A percentile compares a stretch with the other conserved stretches of the same genome.
These are phyloP conservation scores for Candida chilensis DNA, from an alignment of 805 yeast genomes.

Conservation along the genomic window DNA sequence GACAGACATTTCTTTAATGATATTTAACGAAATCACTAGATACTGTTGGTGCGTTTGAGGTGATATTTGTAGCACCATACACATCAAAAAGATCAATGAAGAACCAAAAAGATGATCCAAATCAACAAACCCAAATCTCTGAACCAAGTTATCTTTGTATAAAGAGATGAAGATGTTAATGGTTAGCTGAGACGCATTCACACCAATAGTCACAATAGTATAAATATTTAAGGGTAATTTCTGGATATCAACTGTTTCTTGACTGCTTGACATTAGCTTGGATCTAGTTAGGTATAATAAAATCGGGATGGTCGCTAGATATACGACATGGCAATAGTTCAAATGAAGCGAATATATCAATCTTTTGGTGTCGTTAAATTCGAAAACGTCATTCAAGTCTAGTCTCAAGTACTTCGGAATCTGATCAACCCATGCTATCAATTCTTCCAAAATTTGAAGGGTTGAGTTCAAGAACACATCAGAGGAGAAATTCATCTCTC, in stretches of 20 bases:
- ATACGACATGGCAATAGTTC: constrained; percentile 17
- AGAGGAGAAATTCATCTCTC: constrained; percentile 8
- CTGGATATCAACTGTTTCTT: constrained; percentile 2
- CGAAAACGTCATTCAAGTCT: constrained; percentile 4
- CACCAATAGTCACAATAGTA: constrained; percentile 8
- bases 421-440: constrained; percentile 12
- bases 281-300: constrained; percentile 11
- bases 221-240: constrained; percentile 12
- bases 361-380: constrained; percentile 6
- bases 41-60: constrained; percentile 7
- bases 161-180: constrained; percentile 13
- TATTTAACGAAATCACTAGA: constrained; percentile 8
- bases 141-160: constrained; percentile 8
- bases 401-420: constrained; percentile 11
- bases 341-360: constrained; percentile 15
- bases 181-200: constrained; percentile 13
- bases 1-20: constrained; percentile 10
- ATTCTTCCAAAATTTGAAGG: constrained; percentile 5
- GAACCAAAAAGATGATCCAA: constrained; percentile 14
- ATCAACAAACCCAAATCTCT: constrained; percentile 16
- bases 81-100: constrained; percentile 11
- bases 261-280: constrained; percentile 6
- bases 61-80: constrained; percentile 8
- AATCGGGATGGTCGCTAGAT: constrained; percentile 15
- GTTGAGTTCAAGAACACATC: constrained; percentile 3